Percentiles rank a stretch among this genome's conserved stretches.
These are phyloP conservation scores for Amphibolis antarctica DNA, from an alignment of 106 monocot genomes.

Conservation along the genomic window DNA sequence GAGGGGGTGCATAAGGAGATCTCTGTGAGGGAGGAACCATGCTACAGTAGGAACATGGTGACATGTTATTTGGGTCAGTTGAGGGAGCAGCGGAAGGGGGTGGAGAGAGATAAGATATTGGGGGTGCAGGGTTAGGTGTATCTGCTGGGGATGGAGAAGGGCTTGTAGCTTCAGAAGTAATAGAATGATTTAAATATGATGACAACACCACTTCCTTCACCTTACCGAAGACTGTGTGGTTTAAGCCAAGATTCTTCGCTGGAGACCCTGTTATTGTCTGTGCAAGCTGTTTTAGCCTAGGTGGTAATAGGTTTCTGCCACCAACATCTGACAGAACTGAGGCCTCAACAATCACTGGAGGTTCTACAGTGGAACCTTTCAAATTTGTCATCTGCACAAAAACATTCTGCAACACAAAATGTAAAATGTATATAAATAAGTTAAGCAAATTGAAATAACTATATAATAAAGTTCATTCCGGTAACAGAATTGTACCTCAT, in stretches of 20 bases:
- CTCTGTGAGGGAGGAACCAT: constrained; percentile 1
- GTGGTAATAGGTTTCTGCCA: constrained; percentile 34
- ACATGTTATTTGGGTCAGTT: constrained; percentile 1
- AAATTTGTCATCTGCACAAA: constrained; percentile 59
- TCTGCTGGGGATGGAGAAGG: constrained; percentile 31
- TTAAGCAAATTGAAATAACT: neutral
- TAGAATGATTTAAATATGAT: constrained; percentile 47
- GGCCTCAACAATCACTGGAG: constrained; percentile 45
- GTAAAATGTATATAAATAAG: neutral
- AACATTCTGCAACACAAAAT: constrained; percentile 41
- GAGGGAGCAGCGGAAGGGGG: constrained; percentile 5
- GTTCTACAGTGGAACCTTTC: constrained; percentile 43
- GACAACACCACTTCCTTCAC: constrained; percentile 50
- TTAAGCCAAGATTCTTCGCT: constrained; percentile 49
- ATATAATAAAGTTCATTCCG: neutral
- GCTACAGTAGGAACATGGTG: constrained; percentile 23
- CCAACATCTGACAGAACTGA: constrained; percentile 56
- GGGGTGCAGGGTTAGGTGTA: neutral
- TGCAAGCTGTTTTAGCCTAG: constrained; percentile 60
- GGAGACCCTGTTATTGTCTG: constrained; percentile 34
- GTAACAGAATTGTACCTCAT: constrained; percentile 30
- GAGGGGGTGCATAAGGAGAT: constrained; percentile 11
- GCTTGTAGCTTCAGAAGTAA: constrained; percentile 26
- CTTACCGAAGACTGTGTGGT: constrained; percentile 59
- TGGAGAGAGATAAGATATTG: constrained; percentile 1